A percentile compares a stretch with the other conserved stretches of the same genome.
Evolutionary conservation across 257 asterid genomes (phyloP).

Genomic region (Dorcoceras hygrometricum): DNA sequence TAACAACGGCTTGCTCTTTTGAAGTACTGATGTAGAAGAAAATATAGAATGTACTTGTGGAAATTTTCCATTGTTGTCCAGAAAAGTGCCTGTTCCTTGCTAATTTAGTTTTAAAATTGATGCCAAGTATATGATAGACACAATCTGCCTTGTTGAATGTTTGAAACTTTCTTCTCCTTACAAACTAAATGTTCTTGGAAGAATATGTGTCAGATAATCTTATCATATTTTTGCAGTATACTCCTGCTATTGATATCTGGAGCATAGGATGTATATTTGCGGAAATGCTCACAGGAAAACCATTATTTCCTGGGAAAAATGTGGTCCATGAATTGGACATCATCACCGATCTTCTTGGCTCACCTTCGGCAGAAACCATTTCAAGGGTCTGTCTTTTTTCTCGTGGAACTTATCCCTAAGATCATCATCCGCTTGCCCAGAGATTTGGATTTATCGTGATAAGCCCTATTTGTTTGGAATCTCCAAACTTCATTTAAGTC

Average conservation of each 20-base stretch:
- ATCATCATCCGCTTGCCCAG: not conserved
- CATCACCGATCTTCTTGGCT: constrained; percentile 88
- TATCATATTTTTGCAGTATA: constrained; percentile 53
- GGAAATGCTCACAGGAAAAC: constrained; percentile 81
- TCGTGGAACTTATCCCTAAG: not conserved
- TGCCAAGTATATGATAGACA: not conserved
- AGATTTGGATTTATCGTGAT: too few relatives aligned
- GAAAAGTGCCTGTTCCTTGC: not conserved
- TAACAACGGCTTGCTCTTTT: too few relatives aligned
- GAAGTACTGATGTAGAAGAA: not conserved
- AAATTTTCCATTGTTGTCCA: not conserved
- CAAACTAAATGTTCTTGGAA: too few relatives aligned
- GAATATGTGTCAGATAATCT: not conserved
- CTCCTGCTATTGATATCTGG: constrained; percentile 96
- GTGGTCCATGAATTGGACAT: constrained; percentile 90
- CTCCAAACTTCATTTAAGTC: too few relatives aligned
- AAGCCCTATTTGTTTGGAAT: too few relatives aligned
- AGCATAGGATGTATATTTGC: constrained; percentile 96
- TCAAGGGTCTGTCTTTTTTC: constrained; percentile 64
- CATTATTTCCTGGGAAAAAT: constrained; percentile 84
- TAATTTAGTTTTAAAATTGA: constrained; percentile 1
- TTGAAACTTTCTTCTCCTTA: too few relatives aligned
- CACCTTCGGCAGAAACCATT: constrained; percentile 77
- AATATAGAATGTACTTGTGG: not conserved
- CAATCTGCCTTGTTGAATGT: too few relatives aligned